Conservation (phyloP, 2,329 filamentous ascomycete genomes). For the Elsinoe batatas region DNA sequence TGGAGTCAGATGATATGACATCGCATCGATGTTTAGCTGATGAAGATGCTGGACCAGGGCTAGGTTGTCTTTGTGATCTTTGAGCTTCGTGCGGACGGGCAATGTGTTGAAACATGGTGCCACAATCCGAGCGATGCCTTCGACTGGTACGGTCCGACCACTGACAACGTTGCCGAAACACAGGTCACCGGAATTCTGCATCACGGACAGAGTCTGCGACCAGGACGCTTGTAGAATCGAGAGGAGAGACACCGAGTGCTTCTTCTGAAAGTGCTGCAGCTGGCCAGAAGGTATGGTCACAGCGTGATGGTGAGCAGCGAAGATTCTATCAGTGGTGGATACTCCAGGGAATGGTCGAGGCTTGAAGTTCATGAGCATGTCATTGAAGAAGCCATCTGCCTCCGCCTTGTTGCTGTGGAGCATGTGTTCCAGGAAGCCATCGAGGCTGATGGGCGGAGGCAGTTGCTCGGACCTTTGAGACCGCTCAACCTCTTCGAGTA, state of each 20-base stretch:
- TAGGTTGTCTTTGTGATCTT: conserved; percentile 39
- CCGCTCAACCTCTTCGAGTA: conserved; percentile 62
- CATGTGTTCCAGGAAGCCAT: conserved; percentile 53
- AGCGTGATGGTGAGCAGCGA: conserved; percentile 12
- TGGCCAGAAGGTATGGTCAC: conserved; percentile 30
- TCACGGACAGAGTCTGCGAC: conserved; percentile 52
- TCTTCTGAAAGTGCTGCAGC: conserved; percentile 42
- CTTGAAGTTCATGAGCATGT: conserved; percentile 44
- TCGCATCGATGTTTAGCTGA: conserved; percentile 47
- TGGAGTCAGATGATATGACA: conserved; percentile 65
- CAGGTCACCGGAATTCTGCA: conserved; percentile 52
- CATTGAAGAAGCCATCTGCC: conserved; percentile 57
- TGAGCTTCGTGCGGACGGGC: conserved; percentile 54
- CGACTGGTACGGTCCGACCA: conserved; percentile 58
- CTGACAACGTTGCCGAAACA: conserved; percentile 84
- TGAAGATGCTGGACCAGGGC: conserved; percentile 54
- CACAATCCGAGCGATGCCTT: conserved; percentile 61
- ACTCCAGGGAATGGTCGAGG: conserved; percentile 32
- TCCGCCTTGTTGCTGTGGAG: conserved; percentile 38
- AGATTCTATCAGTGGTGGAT: background rate
- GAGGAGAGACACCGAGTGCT: conserved; percentile 49
- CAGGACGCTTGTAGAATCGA: conserved; percentile 64
- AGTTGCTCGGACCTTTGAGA: conserved; percentile 43
- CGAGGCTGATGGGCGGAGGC: conserved; percentile 45
- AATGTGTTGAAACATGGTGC: conserved; percentile 90